Conservation (phyloP, 176 grass and related monocot genomes). For the Triticum urartu region DNA sequence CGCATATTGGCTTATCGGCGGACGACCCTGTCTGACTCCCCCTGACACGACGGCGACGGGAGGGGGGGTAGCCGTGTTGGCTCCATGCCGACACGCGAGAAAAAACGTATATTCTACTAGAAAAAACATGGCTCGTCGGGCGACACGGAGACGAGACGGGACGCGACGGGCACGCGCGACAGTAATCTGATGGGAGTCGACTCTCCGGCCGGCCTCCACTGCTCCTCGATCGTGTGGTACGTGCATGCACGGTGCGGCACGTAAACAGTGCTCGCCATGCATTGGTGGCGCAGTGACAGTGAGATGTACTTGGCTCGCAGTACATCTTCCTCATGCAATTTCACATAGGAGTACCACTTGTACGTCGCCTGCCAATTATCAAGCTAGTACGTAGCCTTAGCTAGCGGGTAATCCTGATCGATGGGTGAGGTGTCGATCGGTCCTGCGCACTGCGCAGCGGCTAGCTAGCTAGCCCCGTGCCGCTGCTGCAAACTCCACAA, state of each 20-base stretch:
- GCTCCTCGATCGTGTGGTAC: neutral
- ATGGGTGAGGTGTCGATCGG: neutral
- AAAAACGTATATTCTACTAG: neutral
- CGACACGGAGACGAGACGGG: slow-evolving; percentile 12
- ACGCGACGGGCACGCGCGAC: neutral
- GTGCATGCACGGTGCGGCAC: neutral
- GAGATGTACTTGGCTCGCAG: neutral
- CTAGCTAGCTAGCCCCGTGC: neutral
- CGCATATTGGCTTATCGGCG: neutral
- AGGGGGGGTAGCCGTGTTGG: slow-evolving; percentile 5
- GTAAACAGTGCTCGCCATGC: neutral
- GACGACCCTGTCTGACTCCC: neutral
- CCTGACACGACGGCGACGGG: neutral
- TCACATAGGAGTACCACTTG: no score
- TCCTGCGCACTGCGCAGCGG: neutral
- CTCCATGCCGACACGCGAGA: slow-evolving; percentile 20
- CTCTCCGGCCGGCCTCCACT: neutral
- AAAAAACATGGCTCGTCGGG: neutral
- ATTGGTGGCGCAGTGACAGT: no score
- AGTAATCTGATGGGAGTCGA: neutral
- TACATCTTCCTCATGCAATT: neutral
- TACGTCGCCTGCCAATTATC: no score
- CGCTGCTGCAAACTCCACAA: neutral
- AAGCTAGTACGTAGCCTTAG: no score
- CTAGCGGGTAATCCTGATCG: no score